Base-by-base conservation (phyloP, 306 rosid genomes). In the Echinosophora koreensis region DNA sequence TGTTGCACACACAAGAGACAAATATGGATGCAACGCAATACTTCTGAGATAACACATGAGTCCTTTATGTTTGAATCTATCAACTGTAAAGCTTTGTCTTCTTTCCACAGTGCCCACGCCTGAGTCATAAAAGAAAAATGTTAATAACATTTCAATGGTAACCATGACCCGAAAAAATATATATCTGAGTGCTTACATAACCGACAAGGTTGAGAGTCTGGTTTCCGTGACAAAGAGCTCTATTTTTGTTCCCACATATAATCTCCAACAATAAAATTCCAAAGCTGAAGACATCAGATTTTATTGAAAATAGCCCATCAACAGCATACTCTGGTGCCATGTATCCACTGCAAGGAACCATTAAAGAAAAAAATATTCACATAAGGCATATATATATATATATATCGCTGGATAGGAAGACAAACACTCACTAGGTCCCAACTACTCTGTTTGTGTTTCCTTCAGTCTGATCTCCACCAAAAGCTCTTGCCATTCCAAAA, bases 91-190 rank as follows among this genome's bases (percentile, higher is more conserved):
- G 84, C 74, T 14, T 59, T 49, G 0, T 74, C 85, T 14, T 73
- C 84, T 12, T 73, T 82, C 87, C 83, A 86, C 6, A 86, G 27
- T 52, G 11, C 71, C 87, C 85, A 82, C 5, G 87, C 85, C 89
- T 86, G 77, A 39, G 14, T 30, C 18, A 65, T n/a, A 13, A 50
- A 14, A 17, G 30, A 7, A 8, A 18, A 18, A 7, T 3, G 55
- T 14, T 14, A 3, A 17, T 6, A 6, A 17, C 8, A 17, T 30
- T 2, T 32, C 55, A 13, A n/a, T 41, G 12, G 8, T 2, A 41
- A 1, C 6, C 10, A 2, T 41, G 3, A 41, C 5, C 41, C 8
- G 6, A 6, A 9, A 41, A 1, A 41, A 41, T 2, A 7, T 41
- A 41, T 41, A 41, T 8, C 0, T 6, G 44, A 6, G 2, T 39